Evolutionary conservation across 2,329 filamentous ascomycete species (phyloP), one percentile per base, ranked within the genome.

Genomic region (Phaeomoniella chlamydospora): DNA sequence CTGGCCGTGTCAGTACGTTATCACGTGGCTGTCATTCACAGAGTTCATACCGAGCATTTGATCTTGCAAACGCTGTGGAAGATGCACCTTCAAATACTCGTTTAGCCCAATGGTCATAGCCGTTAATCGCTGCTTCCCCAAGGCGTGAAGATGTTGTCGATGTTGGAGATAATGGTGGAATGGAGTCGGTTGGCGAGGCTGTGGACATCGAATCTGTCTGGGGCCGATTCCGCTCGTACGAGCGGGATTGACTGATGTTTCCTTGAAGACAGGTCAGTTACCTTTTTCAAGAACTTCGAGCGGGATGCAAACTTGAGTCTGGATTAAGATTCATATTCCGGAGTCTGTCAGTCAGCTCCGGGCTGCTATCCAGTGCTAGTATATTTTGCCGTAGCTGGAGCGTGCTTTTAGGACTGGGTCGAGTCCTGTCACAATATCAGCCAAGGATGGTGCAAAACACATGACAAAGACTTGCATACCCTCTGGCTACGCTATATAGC

Each of bases 401-500:
- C 9, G 17, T 18, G 11, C 30, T n/a, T 14, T 32, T 15, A 15
- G 17, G 17, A 14, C 13, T 14, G 5, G 13, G 30, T 14, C 17
- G 13, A n/a, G 14, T 32, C 5, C 13, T 14, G 5, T n/a, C 9
- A 40, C 35, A 32, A 29, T 32, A 34, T 33, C 12, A 31, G 12
- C 31, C 40, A 9, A 43, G 22, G 3, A 33, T 34, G 35, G 33
- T 10, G 16, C 36, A 26, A 9, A 35, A 37, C 16, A 44, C 18
- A 5, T 33, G 26, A 34, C n/a, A 17, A 12, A 15, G 16, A 15
- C 9, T 12, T n/a, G 16, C 32, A 16, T 9, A 18, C 32, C 32
- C 16, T 12, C 56, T 60, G 39, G 69, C 44, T 35, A 59, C 49
- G 41, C 61, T 56, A 50, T 52, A 41, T 44, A 68, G 45, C 36